phyloP scores from a whole-genome alignment of 1,284 basidiomycete genomes.

The Hemileia vastatrix region DNA sequence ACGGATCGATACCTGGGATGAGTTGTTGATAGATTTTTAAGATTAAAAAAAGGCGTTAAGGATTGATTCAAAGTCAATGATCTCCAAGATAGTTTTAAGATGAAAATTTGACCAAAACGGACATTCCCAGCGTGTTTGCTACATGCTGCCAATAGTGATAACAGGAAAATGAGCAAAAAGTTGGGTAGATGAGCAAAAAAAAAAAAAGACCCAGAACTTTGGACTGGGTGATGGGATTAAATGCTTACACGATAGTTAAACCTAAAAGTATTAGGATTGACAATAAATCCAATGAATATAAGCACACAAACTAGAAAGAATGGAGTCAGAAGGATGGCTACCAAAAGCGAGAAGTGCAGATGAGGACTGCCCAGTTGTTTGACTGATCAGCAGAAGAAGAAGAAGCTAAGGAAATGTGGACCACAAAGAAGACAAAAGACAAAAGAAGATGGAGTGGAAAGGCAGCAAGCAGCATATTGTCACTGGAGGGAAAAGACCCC shows the following conservation, averaged over 20 bases:
- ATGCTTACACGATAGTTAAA: slow-evolving; percentile 86
- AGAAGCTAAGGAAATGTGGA: too few species aligned
- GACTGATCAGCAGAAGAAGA: slow-evolving; percentile 47
- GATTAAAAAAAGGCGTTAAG: not conserved
- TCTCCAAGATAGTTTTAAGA: slow-evolving; percentile 3
- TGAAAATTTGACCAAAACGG: slow-evolving; percentile 32
- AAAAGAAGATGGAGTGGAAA: too few species aligned
- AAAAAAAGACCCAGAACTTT: not conserved
- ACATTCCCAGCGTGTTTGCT: slow-evolving; percentile 96
- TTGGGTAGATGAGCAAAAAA: not conserved
- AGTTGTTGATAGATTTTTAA: not conserved
- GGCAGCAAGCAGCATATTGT: too few species aligned
- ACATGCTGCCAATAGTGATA: slow-evolving; percentile 61
- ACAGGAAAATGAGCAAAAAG: slow-evolving; percentile 4
- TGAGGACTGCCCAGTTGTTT: slow-evolving; percentile 97
- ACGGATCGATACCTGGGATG: slow-evolving; percentile 80
- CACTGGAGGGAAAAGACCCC: too few species aligned
- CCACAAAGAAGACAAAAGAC: too few species aligned
- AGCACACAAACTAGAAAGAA: not conserved
- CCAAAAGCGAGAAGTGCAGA: slow-evolving; percentile 90
- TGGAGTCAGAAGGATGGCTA: not conserved
- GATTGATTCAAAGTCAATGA: not conserved
- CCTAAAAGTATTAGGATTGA: slow-evolving; percentile 31
- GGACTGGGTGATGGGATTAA: not conserved
- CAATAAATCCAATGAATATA: too few species aligned